Evolutionary conservation across 768 basidiomycete genomes (phyloP), one percentile per base, ranked within the genome.

Genomic region (Mycena floridula): DNA sequence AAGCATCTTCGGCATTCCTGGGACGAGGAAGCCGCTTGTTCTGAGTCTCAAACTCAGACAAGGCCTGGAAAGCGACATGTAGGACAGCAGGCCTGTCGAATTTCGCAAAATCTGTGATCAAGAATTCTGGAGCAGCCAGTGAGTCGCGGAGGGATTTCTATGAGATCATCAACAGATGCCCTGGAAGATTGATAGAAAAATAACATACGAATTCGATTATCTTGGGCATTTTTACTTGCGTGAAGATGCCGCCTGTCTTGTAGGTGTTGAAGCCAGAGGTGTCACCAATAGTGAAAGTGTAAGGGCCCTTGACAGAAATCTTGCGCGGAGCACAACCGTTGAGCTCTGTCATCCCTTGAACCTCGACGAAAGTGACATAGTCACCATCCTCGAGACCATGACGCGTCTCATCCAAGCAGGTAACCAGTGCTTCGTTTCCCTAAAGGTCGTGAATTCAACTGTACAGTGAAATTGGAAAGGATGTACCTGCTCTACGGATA

Each of bases 321-420:
- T 94, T 98, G 42, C 92, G 76, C 15, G 96, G 91, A 59, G 94
- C 88, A 58, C 89, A 90, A 3, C 73, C 86, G 54, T 98, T 97
- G 25, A 97, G 65, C 57, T 89, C 89, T 21, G 76, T 72, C 91
- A 96, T 95, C 26, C 96, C 96, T 64, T 94, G 85, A 21, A 99
- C 82, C 67, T 99, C 96, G 15, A 80, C 77, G 69, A 99, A 98
- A 4, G 96, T 94, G 20, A 98, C 94, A 56, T 84, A 98, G 59
- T 98, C 92, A 13, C 96, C 96, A 60, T 98, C 96, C 62, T 97
- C 93, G n/a, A 99, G 76, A 16, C 96, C 96, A 62, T 98, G 96
- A 47, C 96, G 80, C 9, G 95, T 87, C 69, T 99, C 96, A 53
- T 99, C 96, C 47, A 97, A 69, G 60, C 93, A 96, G 9, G 95